Evolutionary conservation across 345 rosid genomes (phyloP).

Genomic region (Tarenaya hassleriana): DNA sequence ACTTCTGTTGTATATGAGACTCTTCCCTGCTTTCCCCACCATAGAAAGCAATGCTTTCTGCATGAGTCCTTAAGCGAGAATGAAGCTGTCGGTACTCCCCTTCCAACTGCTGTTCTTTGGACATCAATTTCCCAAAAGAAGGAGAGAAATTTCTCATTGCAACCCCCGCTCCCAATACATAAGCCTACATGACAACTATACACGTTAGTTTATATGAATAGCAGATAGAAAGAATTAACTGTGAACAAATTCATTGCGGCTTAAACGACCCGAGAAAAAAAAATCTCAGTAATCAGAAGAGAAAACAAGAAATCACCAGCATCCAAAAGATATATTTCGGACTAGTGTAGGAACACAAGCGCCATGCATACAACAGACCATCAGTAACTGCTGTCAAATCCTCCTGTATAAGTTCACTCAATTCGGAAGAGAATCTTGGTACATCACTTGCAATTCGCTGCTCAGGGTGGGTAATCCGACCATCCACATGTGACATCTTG

Average conservation of each 20-base stretch:
- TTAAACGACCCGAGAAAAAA: conserved; percentile 3
- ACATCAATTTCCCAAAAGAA: conserved; percentile 88
- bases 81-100: conserved; percentile 97
- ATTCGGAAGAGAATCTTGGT: conserved; percentile 90
- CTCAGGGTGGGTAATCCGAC: conserved; percentile 85
- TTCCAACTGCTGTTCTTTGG: conserved; percentile 91
- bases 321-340: conserved; percentile 95
- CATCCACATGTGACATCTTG: conserved; percentile 94
- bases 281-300: conserved; percentile 5
- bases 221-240: neutral
- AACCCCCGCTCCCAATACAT: conserved; percentile 86
- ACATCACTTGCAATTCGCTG: conserved; percentile 96
- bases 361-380: conserved; percentile 88
- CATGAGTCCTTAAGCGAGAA: conserved; percentile 94
- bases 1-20: conserved; percentile 81
- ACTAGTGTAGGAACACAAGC: conserved; percentile 92
- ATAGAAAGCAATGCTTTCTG: conserved; percentile 97
- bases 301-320: conserved; percentile 48
- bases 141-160: conserved; percentile 88
- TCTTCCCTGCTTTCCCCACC: conserved; percentile 94
- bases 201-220: conserved; percentile 15
- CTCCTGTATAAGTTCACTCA: conserved; percentile 88
- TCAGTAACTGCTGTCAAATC: conserved; percentile 88
- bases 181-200: conserved; percentile 48
- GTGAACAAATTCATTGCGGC: neutral